Conservation (phyloP, 148 eudicot genomes). For the Amaranthus cruentus region DNA sequence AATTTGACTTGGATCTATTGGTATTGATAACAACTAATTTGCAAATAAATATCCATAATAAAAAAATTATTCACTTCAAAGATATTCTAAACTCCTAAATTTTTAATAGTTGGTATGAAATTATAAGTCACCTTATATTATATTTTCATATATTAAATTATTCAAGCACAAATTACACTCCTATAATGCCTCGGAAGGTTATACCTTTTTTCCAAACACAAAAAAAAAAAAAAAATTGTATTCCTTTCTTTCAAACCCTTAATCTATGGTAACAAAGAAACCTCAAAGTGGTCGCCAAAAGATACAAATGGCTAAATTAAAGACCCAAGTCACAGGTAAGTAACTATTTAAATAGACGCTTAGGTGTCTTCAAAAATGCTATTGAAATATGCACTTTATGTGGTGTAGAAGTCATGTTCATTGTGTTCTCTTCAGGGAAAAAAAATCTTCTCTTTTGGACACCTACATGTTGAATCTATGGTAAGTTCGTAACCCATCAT, state of each 20-base stretch:
- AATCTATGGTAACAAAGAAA: slow-evolving; percentile 41
- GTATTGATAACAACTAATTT: no score
- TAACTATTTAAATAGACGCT: slow-evolving; percentile 59
- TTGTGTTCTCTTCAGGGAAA: slow-evolving; percentile 46
- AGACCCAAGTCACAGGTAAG: slow-evolving; percentile 46
- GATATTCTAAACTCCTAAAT: slow-evolving; percentile 44
- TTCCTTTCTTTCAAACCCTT: background rate
- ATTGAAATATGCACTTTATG: slow-evolving; percentile 53
- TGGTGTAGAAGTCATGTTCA: slow-evolving; percentile 39
- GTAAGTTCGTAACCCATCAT: slow-evolving; percentile 7
- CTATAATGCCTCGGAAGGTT: slow-evolving; percentile 23
- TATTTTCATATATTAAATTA: background rate
- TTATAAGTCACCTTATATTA: slow-evolving; percentile 3
- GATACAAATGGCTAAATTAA: slow-evolving; percentile 55
- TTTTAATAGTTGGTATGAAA: slow-evolving; percentile 22
- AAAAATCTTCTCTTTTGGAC: slow-evolving; percentile 49
- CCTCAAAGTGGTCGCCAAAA: slow-evolving; percentile 50
- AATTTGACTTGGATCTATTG: no score
- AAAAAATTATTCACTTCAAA: slow-evolving; percentile 24
- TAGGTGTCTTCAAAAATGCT: slow-evolving; percentile 56
- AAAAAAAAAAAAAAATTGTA: background rate
- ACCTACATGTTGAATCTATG: slow-evolving; percentile 39
- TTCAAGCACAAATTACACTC: background rate
- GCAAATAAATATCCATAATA: no score
- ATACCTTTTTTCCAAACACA: background rate